Base-by-base conservation (phyloP, 495 filamentous ascomycete genomes). In the Alectoria sarmentosa region DNA sequence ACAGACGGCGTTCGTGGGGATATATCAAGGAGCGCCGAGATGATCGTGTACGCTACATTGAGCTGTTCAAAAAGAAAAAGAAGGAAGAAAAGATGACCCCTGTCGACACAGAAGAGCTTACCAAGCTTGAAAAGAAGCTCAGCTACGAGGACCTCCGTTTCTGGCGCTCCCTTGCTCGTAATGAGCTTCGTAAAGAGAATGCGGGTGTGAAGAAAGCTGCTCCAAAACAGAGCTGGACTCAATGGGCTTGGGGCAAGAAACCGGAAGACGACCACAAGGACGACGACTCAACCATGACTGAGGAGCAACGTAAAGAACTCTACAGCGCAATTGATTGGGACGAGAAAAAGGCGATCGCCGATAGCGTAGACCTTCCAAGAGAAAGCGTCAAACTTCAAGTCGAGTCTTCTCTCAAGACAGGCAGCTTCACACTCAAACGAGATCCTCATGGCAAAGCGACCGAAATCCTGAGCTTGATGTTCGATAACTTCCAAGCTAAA, bases 271-370 rank as follows among this genome's bases (percentile, higher is more conserved):
- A 90, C 60, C 77, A 85, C 39, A 71, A 79, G 58, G 79, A 84
- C 41, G 80, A 83, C 5, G 88, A 90, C 69, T 85, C 85, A 14
- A 81, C 88, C 60, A 95, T 98, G 83, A 92, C 90, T 2, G 95
- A 98, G 62, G 86, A 96, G 73, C 92, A 98, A 73, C 86, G 92
- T 52, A 91, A 98, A 73, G 94, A 98, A 77, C 83, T 98, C 13
- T 98, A 98, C 71, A 90, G 91, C 68, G 95, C 90, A 41, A 98
- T 98, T 68, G 92, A 97, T 71, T 98, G 92, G 89, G 90, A 98
- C 69, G 94, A 98, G 77, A 97, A 97, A 80, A 89, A 92, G 59
- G 87, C 87, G 4, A 81, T 98, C 39, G 79, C 90, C 0, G 92
- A 94, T 66, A 87, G 87, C 61, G 88, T 98, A 34, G 92, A 98